Evolutionary conservation across 129 eudicot genomes (phyloP).

Genomic region (Arctium lappa): DNA sequence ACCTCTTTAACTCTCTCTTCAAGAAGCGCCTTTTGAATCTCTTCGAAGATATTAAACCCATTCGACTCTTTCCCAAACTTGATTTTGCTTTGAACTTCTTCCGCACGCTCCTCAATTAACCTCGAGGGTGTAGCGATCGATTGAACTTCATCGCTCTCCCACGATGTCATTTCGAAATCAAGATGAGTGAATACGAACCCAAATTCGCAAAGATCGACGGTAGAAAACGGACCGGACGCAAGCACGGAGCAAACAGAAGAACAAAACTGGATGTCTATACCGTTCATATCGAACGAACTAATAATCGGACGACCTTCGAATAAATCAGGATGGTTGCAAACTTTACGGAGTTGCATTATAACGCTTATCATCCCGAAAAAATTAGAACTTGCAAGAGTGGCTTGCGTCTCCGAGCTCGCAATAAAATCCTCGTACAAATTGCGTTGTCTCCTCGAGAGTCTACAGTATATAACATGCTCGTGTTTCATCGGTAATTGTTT

Average conservation of each 20-base stretch:
- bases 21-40: constrained; percentile 68
- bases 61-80: constrained; percentile 37
- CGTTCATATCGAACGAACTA: constrained; percentile 91
- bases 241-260: constrained; percentile 76
- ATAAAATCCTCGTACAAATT: constrained; percentile 94
- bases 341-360: constrained; percentile 97
- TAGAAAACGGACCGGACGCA: constrained; percentile 46
- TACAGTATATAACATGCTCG: constrained; percentile 89
- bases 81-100: constrained; percentile 23
- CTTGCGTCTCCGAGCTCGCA: constrained; percentile 96
- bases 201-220: constrained; percentile 61
- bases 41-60: constrained; percentile 77
- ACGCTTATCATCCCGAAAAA: constrained; percentile 97
- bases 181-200: constrained; percentile 82
- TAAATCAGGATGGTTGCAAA: constrained; percentile 97
- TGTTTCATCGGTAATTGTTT: constrained; percentile 86
- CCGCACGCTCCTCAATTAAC: constrained; percentile 52
- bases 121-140: constrained; percentile 79
- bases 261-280: constrained; percentile 70
- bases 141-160: constrained; percentile 86
- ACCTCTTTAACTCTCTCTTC: constrained; percentile 77
- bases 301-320: constrained; percentile 99
- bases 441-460: constrained; percentile 94
- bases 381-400: constrained; percentile 81
- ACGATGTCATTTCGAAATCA: constrained; percentile 75